Conservation (phyloP, 1,284 basidiomycete genomes). For the Moesziomyces sp. region DNA sequence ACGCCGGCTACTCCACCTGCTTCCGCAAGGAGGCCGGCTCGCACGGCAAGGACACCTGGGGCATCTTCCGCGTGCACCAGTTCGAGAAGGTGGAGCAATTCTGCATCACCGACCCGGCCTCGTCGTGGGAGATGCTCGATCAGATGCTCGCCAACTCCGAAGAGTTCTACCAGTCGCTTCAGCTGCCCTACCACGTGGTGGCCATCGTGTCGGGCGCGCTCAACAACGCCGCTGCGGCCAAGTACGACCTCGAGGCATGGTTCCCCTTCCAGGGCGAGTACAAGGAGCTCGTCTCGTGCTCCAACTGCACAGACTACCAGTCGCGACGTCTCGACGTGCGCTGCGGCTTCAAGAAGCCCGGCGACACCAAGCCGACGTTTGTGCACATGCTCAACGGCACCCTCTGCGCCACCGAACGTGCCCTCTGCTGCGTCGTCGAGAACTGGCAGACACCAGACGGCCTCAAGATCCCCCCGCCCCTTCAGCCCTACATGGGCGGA, state of each 20-base stretch:
- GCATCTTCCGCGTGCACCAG: slow-evolving; percentile 99
- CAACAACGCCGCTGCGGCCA: slow-evolving; percentile 95
- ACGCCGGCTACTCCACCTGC: slow-evolving; percentile 83
- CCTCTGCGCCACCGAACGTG: slow-evolving; percentile 93
- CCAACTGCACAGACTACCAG: slow-evolving; percentile 71
- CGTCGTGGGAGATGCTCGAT: slow-evolving; percentile 92
- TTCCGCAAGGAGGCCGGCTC: slow-evolving; percentile 99
- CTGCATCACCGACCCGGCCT: slow-evolving; percentile 86
- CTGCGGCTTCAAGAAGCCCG: slow-evolving; percentile 67
- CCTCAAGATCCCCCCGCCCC: slow-evolving; percentile 84
- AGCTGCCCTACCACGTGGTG: slow-evolving; percentile 89
- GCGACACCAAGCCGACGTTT: slow-evolving; percentile 66
- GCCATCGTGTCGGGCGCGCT: slow-evolving; percentile 96
- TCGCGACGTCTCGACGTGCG: slow-evolving; percentile 62
- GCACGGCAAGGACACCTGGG: slow-evolving; percentile 98
- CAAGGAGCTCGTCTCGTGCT: slow-evolving; percentile 78
- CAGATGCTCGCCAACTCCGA: slow-evolving; percentile 88
- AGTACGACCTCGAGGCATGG: slow-evolving; percentile 98
- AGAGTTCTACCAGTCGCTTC: slow-evolving; percentile 94
- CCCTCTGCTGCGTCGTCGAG: slow-evolving; percentile 96
- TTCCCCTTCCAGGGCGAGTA: slow-evolving; percentile 97
- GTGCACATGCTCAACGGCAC: slow-evolving; percentile 75
- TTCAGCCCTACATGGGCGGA: slow-evolving; percentile 95
- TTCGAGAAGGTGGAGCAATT: slow-evolving; percentile 99
- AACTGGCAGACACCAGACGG: slow-evolving; percentile 98